phyloP scores from a whole-genome alignment of 2,329 filamentous ascomycete species.

The Macrophomina pseudophaseolina region DNA sequence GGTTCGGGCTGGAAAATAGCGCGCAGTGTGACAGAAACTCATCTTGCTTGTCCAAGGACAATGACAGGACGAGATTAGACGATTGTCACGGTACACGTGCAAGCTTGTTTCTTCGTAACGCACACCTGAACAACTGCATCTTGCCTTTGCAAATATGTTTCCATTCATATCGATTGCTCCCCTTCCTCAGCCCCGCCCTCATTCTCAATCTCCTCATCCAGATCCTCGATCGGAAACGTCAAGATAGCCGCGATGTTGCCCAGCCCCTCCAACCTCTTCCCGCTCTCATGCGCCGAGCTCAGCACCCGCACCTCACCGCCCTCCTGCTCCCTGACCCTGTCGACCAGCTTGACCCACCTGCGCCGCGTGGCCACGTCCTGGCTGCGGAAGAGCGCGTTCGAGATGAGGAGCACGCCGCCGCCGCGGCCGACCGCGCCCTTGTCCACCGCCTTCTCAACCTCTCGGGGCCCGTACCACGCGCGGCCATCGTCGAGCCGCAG shows the following conservation, averaged over 20 bases:
- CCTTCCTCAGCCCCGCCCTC: conserved; percentile 25
- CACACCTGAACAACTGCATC: background rate
- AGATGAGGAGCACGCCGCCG: conserved; percentile 83
- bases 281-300: conserved; percentile 93
- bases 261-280: conserved; percentile 78
- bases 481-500: conserved; percentile 83
- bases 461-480: conserved; percentile 86
- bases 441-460: conserved; percentile 81
- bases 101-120: background rate
- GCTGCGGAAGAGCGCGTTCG: conserved; percentile 84
- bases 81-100: no score
- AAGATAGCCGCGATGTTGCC: conserved; percentile 89
- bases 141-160: background rate
- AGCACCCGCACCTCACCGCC: conserved; percentile 89
- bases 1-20: no score
- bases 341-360: conserved; percentile 83
- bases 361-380: conserved; percentile 77
- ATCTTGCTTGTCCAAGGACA: no score
- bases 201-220: conserved; percentile 71
- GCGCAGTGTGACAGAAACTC: no score
- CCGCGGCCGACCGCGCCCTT: conserved; percentile 88
- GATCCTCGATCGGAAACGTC: conserved; percentile 83
- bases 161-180: conserved; percentile 5
- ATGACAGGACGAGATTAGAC: no score
- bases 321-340: conserved; percentile 78